These are phyloP conservation scores for Ceratocystis colombiana DNA, from an alignment of 2,329 filamentous ascomycete genomes.

Conservation along the genomic window DNA sequence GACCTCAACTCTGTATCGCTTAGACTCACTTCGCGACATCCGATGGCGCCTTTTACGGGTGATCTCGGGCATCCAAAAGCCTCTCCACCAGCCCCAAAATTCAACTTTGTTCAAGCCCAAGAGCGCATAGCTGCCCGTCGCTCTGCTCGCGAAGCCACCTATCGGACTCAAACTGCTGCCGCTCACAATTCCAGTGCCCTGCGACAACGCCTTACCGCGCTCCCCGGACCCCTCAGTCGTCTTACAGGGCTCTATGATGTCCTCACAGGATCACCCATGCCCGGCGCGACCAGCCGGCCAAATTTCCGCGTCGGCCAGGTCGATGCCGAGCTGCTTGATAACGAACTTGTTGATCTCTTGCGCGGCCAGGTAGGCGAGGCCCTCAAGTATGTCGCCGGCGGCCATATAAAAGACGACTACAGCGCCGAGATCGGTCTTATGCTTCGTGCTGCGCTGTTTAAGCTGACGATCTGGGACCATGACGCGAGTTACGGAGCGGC, in stretches of 20 bases:
- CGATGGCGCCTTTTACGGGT: not conserved
- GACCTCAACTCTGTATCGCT: not conserved
- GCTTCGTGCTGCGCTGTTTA: slow-evolving; percentile 74
- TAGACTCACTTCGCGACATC: not conserved
- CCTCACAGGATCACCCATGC: slow-evolving; percentile 52
- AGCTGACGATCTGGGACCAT: slow-evolving; percentile 93
- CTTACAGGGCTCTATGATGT: slow-evolving; percentile 43
- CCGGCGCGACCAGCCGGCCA: slow-evolving; percentile 52
- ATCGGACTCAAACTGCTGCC: slow-evolving; percentile 37
- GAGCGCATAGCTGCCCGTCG: slow-evolving; percentile 74
- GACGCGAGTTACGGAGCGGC: slow-evolving; percentile 89
- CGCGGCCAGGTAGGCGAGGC: slow-evolving; percentile 79
- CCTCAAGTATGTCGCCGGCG: slow-evolving; percentile 71
- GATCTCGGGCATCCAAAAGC: not conserved
- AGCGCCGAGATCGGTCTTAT: slow-evolving; percentile 70
- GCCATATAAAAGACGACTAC: slow-evolving; percentile 73
- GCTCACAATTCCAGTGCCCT: slow-evolving; percentile 39
- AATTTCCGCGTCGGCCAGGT: slow-evolving; percentile 92
- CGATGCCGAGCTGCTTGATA: slow-evolving; percentile 87
- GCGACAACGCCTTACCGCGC: slow-evolving; percentile 35
- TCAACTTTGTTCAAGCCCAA: slow-evolving; percentile 79
- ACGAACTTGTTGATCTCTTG: slow-evolving; percentile 78
- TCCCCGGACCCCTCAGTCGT: slow-evolving; percentile 41
- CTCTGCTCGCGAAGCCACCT: slow-evolving; percentile 54
- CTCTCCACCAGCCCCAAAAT: not conserved